These are phyloP conservation scores for Camelina sativa DNA, from an alignment of 345 rosid genomes.

Conservation along the genomic window DNA sequence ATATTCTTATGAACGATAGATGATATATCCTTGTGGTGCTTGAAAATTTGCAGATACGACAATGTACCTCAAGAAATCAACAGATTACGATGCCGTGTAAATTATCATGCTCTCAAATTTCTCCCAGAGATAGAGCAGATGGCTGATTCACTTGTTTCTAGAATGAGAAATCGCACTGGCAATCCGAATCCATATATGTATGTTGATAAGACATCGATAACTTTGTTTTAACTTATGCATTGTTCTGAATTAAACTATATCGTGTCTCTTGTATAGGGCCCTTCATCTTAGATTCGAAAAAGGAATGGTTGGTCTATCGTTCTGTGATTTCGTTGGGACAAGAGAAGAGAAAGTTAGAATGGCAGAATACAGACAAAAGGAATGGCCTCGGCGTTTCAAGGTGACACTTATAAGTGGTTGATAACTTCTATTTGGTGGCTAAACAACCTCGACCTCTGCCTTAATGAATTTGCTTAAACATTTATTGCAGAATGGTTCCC, in stretches of 20 bases:
- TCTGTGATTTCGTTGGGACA: slow-evolving; percentile 97
- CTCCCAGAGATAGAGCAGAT: slow-evolving; percentile 90
- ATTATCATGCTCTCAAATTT: slow-evolving; percentile 98
- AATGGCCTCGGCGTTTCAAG: slow-evolving; percentile 99
- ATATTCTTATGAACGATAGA: slow-evolving; percentile 10
- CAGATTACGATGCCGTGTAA: slow-evolving; percentile 97
- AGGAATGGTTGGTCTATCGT: slow-evolving; percentile 98
- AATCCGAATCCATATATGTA: slow-evolving; percentile 86
- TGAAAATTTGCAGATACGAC: slow-evolving; percentile 69
- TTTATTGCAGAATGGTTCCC: slow-evolving; percentile 87
- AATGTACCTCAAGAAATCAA: slow-evolving; percentile 98
- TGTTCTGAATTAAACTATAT: slow-evolving; percentile 22
- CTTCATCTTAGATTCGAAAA: slow-evolving; percentile 99
- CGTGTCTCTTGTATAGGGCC: slow-evolving; percentile 68
- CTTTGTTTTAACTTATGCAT: slow-evolving; percentile 28
- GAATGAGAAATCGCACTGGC: slow-evolving; percentile 98
- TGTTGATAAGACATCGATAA: slow-evolving; percentile 41
- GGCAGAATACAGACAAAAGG: slow-evolving; percentile 95
- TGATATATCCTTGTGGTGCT: slow-evolving; percentile 32
- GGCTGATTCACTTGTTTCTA: slow-evolving; percentile 86
- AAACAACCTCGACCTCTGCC: slow-evolving; percentile 1
- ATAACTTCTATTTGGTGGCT: slow-evolving; percentile 16
- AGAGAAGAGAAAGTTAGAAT: slow-evolving; percentile 95
- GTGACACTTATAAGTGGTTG: slow-evolving; percentile 45
- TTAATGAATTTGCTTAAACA: background rate